Base-by-base conservation (phyloP, 805 yeast genomes). In the Suhomyces pyralidae region DNA sequence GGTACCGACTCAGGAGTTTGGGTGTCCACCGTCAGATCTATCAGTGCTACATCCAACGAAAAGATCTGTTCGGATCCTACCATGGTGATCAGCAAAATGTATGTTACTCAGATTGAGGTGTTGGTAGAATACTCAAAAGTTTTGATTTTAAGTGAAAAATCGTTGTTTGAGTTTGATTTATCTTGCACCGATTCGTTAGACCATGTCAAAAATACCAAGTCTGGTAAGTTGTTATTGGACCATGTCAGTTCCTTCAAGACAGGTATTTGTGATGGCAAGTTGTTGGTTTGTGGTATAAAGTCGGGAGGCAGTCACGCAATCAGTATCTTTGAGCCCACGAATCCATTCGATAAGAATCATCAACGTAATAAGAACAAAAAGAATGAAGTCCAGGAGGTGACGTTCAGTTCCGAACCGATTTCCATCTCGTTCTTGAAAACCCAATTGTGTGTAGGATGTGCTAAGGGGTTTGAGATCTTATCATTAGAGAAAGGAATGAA, bases 391-490 rank as follows among this genome's bases (percentile, higher is more conserved):
- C 80, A 83, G 46, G 97, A 94, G 62, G 85, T 93, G 34, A 78
- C 79, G 25, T 90, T 94, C 66, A 84, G 83, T 45, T 86, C 96
- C 5, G 98, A 94, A 61, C 96, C 97, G 1, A 88, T 93, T 32
- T 87, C 96, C 7, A 86, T 94, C 15, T 91, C 97, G 24, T 93
- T 93, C 64, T 76, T 94, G 69, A 90, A 91, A 65, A 85, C 92
- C 3, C 88, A 87, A 63, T 73, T 94, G 56, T 93, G 97, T 75
- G 88, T 94, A 58, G 99, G 99, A 24, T 94, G 99, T 63, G 86
- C 96, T 26, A 90, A 87, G 67, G 99, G 99, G 0, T 94, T 94
- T 74, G 98, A 94, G 72, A 90, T 94, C 63, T 91, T 94, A 36
- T 87, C 96, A 15, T 76, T 92, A 43, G 88, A 87, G 55, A 89